Base-by-base conservation (phyloP, 345 rosid genomes). In the Boechera retrofracta region DNA sequence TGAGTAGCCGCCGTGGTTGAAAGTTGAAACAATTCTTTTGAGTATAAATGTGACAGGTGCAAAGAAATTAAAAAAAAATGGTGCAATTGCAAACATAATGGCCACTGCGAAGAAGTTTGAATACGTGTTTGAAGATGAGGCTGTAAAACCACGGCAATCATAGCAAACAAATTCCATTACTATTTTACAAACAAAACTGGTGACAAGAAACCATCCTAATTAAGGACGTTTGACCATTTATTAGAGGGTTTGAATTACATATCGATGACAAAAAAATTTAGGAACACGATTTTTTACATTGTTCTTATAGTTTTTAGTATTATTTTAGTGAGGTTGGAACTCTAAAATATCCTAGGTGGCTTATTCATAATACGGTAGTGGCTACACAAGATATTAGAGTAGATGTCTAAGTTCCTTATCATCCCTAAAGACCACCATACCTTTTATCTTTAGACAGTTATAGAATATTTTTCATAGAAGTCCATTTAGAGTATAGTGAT, bases 1-100 rank as follows among this genome's bases (percentile, higher is more conserved):
- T 74, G 59, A 66, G 67, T 47, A 47, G 67, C 10, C 66, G 42
- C 36, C 13, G 61, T 75, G 67, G 54, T 67, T 67, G 73, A 39
- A 38, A 67, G 61, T 47, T 47, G 60, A 18, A 57, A 24, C 58
- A 24, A 5, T 33, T 59, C 10, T 32, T 33, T 47, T 5, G 10
- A 60, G 38, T 15, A 48, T 59, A 60, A 9, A 21, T 59, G 58
- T 39, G 26, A 55, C 29, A 36, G 42, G 10, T 48, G 55, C 69
- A 49, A 32, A 33, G 0, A 44, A 2, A 2, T 44, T 44, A 1
- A 1, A 21, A 21, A 21, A 21, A 10, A 42, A 42, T 42, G n/a
- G 48, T 4, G 48, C 42, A 9, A 39, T 38, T 39, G 16, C 49
- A 13, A 45, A 45, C n/a, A 48, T 18, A 29, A 32, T 1, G 56